Percentiles rank a stretch among this genome's conserved stretches.
Conservation (phyloP, 2,329 filamentous ascomycete genomes). For the Cordyceps cicadae region DNA sequence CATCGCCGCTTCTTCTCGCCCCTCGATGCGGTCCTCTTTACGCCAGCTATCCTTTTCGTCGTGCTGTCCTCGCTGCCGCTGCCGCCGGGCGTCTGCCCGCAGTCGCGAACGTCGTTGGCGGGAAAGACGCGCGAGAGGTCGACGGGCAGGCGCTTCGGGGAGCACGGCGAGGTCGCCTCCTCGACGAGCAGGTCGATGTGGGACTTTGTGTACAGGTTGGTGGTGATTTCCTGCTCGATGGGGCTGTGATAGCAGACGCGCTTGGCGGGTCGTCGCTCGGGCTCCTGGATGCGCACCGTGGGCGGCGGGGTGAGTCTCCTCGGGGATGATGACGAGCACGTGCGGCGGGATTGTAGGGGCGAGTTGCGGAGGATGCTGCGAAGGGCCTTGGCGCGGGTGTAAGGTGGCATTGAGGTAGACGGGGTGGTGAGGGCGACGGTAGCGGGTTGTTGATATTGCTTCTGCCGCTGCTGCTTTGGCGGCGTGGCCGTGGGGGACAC, state of each 20-base stretch:
- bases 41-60: conserved; percentile 13
- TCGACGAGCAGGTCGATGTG: conserved; percentile 56
- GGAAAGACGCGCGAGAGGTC: conserved; percentile 45
- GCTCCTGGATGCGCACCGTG: neutral
- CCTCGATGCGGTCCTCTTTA: conserved; percentile 12
- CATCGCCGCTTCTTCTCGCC: conserved; percentile 53
- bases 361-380: conserved; percentile 61
- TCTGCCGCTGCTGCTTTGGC: neutral
- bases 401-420: conserved; percentile 35
- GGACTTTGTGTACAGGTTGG: conserved; percentile 52
- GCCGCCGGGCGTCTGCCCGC: conserved; percentile 50
- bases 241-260: conserved; percentile 56
- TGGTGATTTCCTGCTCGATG: conserved; percentile 55
- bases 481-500: neutral
- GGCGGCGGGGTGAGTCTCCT: conserved; percentile 43
- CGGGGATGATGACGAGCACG: conserved; percentile 33
- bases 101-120: conserved; percentile 48
- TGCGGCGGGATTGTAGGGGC: conserved; percentile 43
- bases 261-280: conserved; percentile 36
- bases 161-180: conserved; percentile 35
- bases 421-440: neutral
- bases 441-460: neutral
- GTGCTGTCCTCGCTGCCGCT: conserved; percentile 14
- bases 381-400: conserved; percentile 49
- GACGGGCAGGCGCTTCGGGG: conserved; percentile 32